Evolutionary conservation across 2,329 filamentous ascomycete species (phyloP).

Genomic region (Chrysoporthe puriensis): DNA sequence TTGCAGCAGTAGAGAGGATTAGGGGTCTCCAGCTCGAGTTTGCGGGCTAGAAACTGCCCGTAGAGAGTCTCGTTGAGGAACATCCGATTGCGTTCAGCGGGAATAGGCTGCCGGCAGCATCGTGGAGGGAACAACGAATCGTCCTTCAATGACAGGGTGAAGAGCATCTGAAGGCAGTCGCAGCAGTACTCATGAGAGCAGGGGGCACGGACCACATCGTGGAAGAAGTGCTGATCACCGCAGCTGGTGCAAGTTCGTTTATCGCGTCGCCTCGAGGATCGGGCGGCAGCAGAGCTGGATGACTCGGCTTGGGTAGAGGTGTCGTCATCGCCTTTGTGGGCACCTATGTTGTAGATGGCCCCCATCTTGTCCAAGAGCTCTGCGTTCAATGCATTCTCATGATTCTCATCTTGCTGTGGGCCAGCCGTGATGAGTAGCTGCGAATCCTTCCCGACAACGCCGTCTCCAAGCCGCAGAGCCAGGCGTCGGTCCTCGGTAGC

Average conservation of each 20-base stretch:
- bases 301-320: neutral
- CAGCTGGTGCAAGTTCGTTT: slow-evolving; percentile 9
- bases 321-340: neutral
- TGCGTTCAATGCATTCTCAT: neutral
- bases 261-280: no score
- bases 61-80: slow-evolving; percentile 37
- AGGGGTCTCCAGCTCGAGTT: slow-evolving; percentile 50
- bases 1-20: slow-evolving; percentile 56
- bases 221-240: neutral
- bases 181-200: slow-evolving; percentile 22
- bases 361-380: neutral
- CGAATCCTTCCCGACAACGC: neutral
- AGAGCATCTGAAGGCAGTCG: neutral
- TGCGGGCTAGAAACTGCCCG: slow-evolving; percentile 46
- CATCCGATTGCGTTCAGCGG: neutral
- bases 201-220: neutral
- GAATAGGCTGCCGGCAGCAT: slow-evolving; percentile 9
- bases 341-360: neutral
- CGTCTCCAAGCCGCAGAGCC: neutral
- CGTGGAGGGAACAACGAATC: slow-evolving; percentile 5
- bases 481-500: neutral
- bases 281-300: neutral
- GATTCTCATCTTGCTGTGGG: neutral
- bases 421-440: neutral
- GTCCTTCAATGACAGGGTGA: slow-evolving; percentile 7